phyloP scores from a whole-genome alignment of 2,329 filamentous ascomycete genomes.

The Paecilomyces formosus region DNA sequence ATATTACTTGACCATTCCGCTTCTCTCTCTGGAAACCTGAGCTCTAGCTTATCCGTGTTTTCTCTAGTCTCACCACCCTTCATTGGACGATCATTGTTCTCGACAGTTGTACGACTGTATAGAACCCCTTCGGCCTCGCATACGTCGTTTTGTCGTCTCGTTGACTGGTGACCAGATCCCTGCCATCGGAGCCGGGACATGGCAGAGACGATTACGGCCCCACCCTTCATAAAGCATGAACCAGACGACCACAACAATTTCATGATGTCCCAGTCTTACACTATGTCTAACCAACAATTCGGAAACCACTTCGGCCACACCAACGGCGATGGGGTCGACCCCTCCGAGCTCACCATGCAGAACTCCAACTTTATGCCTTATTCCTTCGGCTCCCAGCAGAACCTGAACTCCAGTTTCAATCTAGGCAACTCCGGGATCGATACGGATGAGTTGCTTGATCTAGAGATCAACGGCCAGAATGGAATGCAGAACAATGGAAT shows the following conservation, averaged over 20 bases:
- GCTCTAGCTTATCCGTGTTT: neutral
- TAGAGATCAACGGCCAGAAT: constrained; percentile 37
- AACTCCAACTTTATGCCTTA: constrained; percentile 45
- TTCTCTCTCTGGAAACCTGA: neutral
- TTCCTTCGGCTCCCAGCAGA: constrained; percentile 57
- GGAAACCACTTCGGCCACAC: constrained; percentile 41
- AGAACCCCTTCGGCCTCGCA: neutral
- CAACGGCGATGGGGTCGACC: constrained; percentile 61
- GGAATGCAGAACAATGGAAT: constrained; percentile 26
- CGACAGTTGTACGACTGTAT: neutral
- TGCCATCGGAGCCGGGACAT: constrained; percentile 26
- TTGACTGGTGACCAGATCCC: neutral
- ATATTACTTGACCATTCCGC: constrained; percentile 12
- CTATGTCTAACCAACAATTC: constrained; percentile 45
- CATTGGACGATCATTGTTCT: neutral
- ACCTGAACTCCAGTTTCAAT: constrained; percentile 64
- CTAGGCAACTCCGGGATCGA: constrained; percentile 71
- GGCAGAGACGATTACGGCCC: constrained; percentile 43
- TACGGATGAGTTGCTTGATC: constrained; percentile 80
- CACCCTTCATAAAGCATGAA: constrained; percentile 59
- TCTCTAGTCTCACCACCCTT: neutral
- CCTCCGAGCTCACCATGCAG: constrained; percentile 72
- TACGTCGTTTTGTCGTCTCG: neutral
- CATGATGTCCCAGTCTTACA: constrained; percentile 43
- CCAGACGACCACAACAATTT: constrained; percentile 56